Evolutionary conservation across 495 filamentous ascomycete genomes (phyloP), one percentile per base, ranked within the genome.

Genomic region (Xylaria castorea): DNA sequence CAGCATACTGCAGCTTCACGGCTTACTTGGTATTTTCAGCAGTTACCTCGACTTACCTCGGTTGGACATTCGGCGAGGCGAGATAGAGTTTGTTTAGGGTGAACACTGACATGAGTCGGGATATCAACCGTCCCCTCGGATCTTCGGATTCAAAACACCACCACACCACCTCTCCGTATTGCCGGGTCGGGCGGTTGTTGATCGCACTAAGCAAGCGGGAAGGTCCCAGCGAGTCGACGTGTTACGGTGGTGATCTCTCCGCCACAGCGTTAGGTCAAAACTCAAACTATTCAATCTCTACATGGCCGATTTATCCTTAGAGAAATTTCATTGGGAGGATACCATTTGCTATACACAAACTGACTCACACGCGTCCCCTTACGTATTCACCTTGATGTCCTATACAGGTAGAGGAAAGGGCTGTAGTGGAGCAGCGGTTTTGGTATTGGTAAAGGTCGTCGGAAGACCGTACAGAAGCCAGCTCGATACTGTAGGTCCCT

Each of bases 151-250:
- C 65, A 34, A 42, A 57, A n/a, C 32, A 57, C 27, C 42, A 14
- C 64, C 20, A 36, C 30, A n/a, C 27, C 42, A 8, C 30, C 32
- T 61, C 57, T 61, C 48, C 48, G 11, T 32, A 32, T 11, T 18
- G 20, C 36, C 42, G 64, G 46, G 32, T 53, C 64, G 64, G 34
- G 46, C 46, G n/a, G 48, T n/a, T 38, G 9, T 46, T 50, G 22
- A 66, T 66, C 40, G 42, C 63, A 48, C 63, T 22, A 61, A 32
- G 42, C 7, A 27, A 66, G 63, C 22, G 22, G 25, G 38, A 42
- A 12, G 36, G 22, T 14, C 61, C 63, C 14, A 34, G 18, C 27
- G 27, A 66, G 63, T 58, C 55, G 32, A 58, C 55, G 55, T 34
- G 11, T 40, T 12, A 9, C 18, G 27, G 53, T 32, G 12, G 11